These are phyloP conservation scores for Cyberlindnera mycetangii DNA, from an alignment of 805 yeast species.

Conservation along the genomic window DNA sequence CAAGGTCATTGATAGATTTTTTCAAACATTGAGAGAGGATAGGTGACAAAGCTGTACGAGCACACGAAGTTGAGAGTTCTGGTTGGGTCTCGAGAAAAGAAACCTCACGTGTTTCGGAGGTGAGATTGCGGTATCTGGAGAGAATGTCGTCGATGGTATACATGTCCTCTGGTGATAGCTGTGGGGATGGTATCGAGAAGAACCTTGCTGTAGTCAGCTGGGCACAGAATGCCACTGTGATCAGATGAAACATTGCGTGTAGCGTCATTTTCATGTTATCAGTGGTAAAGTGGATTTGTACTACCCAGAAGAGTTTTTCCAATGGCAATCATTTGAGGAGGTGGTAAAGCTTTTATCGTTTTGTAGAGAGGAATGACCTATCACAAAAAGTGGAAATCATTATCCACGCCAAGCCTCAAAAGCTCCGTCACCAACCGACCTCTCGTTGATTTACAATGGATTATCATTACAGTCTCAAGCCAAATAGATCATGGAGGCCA, in stretches of 20 bases:
- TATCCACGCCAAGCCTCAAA: too few relatives aligned
- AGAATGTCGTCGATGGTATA: constrained; percentile 24
- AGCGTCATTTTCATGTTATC: neutral
- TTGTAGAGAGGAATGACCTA: too few relatives aligned
- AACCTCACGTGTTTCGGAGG: constrained; percentile 11
- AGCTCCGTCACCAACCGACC: too few relatives aligned
- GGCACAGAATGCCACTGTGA: neutral
- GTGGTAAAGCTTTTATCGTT: too few relatives aligned
- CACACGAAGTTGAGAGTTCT: constrained; percentile 31
- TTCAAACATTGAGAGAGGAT: constrained; percentile 41
- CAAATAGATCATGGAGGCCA: too few relatives aligned
- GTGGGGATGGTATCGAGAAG: neutral
- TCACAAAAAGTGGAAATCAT: too few relatives aligned
- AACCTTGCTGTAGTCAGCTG: neutral
- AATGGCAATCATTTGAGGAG: too few relatives aligned
- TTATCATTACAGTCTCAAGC: too few relatives aligned
- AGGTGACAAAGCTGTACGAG: constrained; percentile 37
- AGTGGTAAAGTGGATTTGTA: neutral
- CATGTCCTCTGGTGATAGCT: neutral
- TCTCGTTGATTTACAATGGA: too few relatives aligned
- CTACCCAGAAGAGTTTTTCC: too few relatives aligned
- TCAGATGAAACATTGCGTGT: neutral
- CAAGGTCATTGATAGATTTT: constrained; percentile 38
- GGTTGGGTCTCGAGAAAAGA: constrained; percentile 10
- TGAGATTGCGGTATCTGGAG: constrained; percentile 16